phyloP scores from a whole-genome alignment of 2,329 filamentous ascomycete species.

The Cercospora brassicicola region DNA sequence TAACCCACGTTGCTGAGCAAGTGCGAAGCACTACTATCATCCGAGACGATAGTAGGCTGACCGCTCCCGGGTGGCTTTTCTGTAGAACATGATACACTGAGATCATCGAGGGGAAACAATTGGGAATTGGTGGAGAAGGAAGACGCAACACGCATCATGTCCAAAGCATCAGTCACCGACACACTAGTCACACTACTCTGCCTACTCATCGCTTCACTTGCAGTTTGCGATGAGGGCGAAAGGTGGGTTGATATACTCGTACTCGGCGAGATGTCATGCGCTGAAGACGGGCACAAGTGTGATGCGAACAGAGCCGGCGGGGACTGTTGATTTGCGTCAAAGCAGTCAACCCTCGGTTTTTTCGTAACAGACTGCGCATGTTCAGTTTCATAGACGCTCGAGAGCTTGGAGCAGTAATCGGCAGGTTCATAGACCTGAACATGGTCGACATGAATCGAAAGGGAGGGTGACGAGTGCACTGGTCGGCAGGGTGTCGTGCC shows the following conservation, averaged over 20 bases:
- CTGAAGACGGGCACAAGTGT: slow-evolving; percentile 25
- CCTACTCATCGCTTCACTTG: slow-evolving; percentile 46
- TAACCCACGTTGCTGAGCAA: slow-evolving; percentile 32
- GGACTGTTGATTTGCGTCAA: slow-evolving; percentile 21
- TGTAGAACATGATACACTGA: slow-evolving; percentile 30
- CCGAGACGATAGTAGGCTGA: slow-evolving; percentile 29
- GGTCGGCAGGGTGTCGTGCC: slow-evolving; percentile 19
- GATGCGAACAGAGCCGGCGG: slow-evolving; percentile 21
- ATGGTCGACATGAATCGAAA: slow-evolving; percentile 31
- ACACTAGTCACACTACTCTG: slow-evolving; percentile 46
- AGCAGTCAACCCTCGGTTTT: slow-evolving; percentile 29
- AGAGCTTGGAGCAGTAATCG: slow-evolving; percentile 35
- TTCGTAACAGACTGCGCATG: slow-evolving; percentile 26
- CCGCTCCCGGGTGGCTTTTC: slow-evolving; percentile 30
- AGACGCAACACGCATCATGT: slow-evolving; percentile 49
- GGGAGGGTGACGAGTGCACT: slow-evolving; percentile 28
- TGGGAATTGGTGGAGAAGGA: slow-evolving; percentile 38
- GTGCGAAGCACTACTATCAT: slow-evolving; percentile 28
- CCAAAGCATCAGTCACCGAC: slow-evolving; percentile 44
- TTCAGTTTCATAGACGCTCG: slow-evolving; percentile 27
- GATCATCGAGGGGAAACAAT: slow-evolving; percentile 29
- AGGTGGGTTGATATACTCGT: slow-evolving; percentile 34
- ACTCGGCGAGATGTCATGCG: slow-evolving; percentile 30
- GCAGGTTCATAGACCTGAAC: slow-evolving; percentile 32
- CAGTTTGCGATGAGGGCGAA: slow-evolving; percentile 32